Evolutionary conservation across 371 early-diverging fungal genomes (phyloP).

Genomic region (Rhizopus arrhizus): DNA sequence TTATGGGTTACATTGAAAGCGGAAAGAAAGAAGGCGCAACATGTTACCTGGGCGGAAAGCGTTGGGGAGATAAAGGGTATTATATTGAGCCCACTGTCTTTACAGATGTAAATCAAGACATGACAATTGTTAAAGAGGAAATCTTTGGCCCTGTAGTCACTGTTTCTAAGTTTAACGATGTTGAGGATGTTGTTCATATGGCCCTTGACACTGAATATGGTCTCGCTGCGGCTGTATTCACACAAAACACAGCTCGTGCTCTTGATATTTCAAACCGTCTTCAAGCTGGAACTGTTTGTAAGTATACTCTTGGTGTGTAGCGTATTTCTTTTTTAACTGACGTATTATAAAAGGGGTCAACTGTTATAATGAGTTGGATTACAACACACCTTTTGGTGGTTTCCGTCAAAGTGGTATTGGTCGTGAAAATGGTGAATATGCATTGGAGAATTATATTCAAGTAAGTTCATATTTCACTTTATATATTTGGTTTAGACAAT

Average conservation of each 20-base stretch:
- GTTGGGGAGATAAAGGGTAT: conserved; percentile 53
- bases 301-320: conserved; percentile 9
- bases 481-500: too few species aligned
- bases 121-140: conserved; percentile 71
- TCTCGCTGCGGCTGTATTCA: conserved; percentile 83
- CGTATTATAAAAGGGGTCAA: conserved; percentile 31
- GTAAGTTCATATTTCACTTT: too few species aligned
- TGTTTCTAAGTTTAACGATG: conserved; percentile 63
- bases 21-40: conserved; percentile 59
- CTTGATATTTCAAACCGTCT: conserved; percentile 67
- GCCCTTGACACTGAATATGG: conserved; percentile 79
- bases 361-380: conserved; percentile 44
- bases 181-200: conserved; percentile 69
- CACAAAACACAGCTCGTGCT: conserved; percentile 69
- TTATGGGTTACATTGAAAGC: conserved; percentile 55
- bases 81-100: conserved; percentile 57
- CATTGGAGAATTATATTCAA: conserved; percentile 70
- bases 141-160: conserved; percentile 85
- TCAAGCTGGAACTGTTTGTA: conserved; percentile 70
- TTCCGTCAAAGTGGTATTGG: conserved; percentile 85
- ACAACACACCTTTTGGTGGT: conserved; percentile 79
- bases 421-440: conserved; percentile 77
- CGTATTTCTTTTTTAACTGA: neutral
- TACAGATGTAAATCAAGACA: conserved; percentile 51
- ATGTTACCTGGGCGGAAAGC: conserved; percentile 50